phyloP scores from a whole-genome alignment of 1,284 basidiomycete species.

The Ustilago hordei region DNA sequence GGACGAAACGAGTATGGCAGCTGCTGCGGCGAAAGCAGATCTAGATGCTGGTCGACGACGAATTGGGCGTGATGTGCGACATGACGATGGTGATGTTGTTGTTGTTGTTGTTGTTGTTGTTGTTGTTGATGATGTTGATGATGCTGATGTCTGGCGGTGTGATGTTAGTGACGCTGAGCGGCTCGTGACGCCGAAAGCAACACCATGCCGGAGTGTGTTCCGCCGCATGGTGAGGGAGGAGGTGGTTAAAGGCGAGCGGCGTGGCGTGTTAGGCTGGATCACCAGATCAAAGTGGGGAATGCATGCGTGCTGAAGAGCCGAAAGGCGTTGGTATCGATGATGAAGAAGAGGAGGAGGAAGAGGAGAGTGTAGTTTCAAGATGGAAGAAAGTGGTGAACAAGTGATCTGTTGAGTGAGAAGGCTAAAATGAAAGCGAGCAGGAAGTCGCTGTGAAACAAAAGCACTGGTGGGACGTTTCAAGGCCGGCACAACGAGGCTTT shows the following conservation, averaged over 20 bases:
- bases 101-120: background rate
- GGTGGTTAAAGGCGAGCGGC: constrained; percentile 8
- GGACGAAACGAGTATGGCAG: constrained; percentile 50
- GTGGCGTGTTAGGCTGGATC: constrained; percentile 6
- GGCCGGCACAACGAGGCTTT: background rate
- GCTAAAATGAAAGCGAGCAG: constrained; percentile 7
- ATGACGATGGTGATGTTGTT: background rate
- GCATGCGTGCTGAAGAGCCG: constrained; percentile 17
- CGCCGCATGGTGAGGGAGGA: constrained; percentile 30
- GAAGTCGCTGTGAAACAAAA: background rate
- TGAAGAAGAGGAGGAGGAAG: background rate
- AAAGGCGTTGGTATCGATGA: background rate
- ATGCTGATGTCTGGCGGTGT: background rate
- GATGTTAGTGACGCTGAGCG: constrained; percentile 2
- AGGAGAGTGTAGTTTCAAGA: constrained; percentile 3
- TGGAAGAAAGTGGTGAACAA: background rate
- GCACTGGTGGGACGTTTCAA: background rate
- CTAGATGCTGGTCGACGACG: constrained; percentile 15
- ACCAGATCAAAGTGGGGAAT: constrained; percentile 6
- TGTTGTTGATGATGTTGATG: background rate
- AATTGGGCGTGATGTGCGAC: background rate
- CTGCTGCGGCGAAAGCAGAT: constrained; percentile 25
- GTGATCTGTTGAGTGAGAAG: background rate
- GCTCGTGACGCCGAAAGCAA: background rate
- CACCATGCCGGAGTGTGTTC: constrained; percentile 14